Base-by-base conservation (phyloP, 1,284 basidiomycete species). In the Psilocybe mexicana region DNA sequence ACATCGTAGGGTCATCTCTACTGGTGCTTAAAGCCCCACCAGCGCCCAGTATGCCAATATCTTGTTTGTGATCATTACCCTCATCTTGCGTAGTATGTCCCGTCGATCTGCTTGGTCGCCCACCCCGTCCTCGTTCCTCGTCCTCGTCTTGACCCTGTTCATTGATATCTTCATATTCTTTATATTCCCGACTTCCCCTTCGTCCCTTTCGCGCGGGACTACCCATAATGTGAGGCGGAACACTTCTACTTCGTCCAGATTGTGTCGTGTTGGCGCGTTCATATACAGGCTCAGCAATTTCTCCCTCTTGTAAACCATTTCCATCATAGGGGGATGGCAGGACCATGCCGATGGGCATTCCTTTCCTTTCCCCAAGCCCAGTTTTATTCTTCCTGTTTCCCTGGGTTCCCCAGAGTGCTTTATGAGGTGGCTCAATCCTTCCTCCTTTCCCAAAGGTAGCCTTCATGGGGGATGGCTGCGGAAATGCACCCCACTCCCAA, bases 401-500 rank as follows among this genome's bases (percentile, higher is more conserved):
- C 23, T 44, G 33, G 45, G 50, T 63, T 35, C 52, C 46, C 54
- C 53, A 52, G 35, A 60, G 33, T 5, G 23, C 50, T 50, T 62
- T 60, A 48, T 54, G 46, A 28, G 63, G 59, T 23, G 57, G 42
- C 52, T 77, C 71, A 2, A 73, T 52, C 40, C 74, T 64, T 4
- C 69, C 71, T 6, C 72, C 69, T 54, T 76, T 76, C 23, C 75
- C 70, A 66, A 88, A 85, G 5, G 79, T 75, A 0, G 80, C 64
- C 52, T 81, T 81, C 65, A 86, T 74, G 1, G 87, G 88, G 7
- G 89, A 90, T 23, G 83, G 87, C 65, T 88, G 87, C n/a, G 90
- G 91, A 66, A 93, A 92, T 18, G 81, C 86, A 36, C 90, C 90
- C 91, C 90, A 92, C 63, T 93, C 90, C 91, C 90, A 93, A 2